phyloP scores from a whole-genome alignment of 208 protist genomes.

The Trichomonas vaginalis region DNA sequence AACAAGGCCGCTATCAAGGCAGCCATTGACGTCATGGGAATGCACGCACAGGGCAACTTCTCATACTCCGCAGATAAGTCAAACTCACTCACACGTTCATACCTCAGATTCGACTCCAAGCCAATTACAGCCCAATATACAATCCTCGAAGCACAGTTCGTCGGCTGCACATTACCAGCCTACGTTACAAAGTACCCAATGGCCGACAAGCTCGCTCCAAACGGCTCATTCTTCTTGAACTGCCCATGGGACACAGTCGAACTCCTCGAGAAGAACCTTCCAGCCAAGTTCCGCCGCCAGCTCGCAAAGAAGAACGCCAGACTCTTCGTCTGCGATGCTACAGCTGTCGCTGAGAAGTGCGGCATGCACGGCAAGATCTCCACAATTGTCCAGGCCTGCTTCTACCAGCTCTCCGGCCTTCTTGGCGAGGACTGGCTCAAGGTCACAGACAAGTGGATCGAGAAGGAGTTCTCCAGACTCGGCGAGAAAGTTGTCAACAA shows the following conservation, averaged over 20 bases:
- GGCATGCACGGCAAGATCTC: not conserved
- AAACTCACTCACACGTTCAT: slow-evolving; percentile 42
- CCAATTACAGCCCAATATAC: not conserved
- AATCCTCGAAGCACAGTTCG: not conserved
- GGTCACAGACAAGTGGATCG: not conserved
- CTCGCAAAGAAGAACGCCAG: not conserved
- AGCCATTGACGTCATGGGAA: slow-evolving; percentile 43
- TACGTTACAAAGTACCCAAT: not conserved
- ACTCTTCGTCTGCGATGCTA: not conserved
- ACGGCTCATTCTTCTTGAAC: not conserved
- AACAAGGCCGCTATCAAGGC: slow-evolving; percentile 57
- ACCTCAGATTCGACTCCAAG: not conserved
- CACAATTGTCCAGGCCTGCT: not conserved
- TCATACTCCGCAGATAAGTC: slow-evolving; percentile 52
- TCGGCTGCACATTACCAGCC: not conserved
- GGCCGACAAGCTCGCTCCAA: not conserved
- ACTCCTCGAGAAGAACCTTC: not conserved
- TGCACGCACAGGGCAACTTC: slow-evolving; percentile 51
- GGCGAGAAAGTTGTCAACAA: not conserved
- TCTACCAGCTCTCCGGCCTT: not conserved
- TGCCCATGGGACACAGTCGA: not conserved
- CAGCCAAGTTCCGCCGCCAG: not conserved
- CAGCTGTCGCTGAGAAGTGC: not conserved
- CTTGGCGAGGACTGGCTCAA: not conserved
- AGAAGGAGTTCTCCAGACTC: not conserved